Evolutionary conservation across 306 rosid species (phyloP), one percentile per base, ranked within the genome.

Genomic region (Vigna trinervia): DNA sequence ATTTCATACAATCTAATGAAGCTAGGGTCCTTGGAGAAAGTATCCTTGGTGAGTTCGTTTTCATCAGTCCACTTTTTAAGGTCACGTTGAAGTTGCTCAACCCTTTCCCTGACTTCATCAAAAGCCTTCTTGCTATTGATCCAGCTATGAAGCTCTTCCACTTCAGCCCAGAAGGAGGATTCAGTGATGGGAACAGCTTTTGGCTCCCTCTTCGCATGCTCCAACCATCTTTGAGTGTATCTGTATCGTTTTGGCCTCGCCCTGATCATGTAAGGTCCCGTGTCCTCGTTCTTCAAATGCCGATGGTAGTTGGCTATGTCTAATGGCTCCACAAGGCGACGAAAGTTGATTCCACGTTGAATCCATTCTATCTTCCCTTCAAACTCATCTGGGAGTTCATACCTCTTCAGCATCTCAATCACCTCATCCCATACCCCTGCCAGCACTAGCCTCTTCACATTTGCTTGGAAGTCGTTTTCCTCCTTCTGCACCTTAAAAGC

Each of bases 221-320:
- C 98, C 0, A 71, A 69, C 97, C 98, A 95, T 73, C 88, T 83
- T 13, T 92, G 96, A 2, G 81, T 45, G 76, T 78, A 90, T 52
- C 81, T 84, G 61, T 88, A 88, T 0, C 98, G 87, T 12, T 71
- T 92, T 0, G 98, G 96, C 86, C 98, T 84, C 0, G 75, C 95
- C 66, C 15, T 73, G 0, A 2, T 2, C 89, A 83, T 62, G 80
- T 95, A 95, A 14, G 93, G 61, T 32, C 96, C 92, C 0, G 92
- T 75, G 54, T 88, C 97, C 22, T 89, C 92, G 8, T 89, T 12
- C 91, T 81, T 89, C 8, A 61, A 58, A 41, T 90, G 97, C 28
- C 98, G 58, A n/a, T 95, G 86, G 62, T 85, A 95, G 84, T 95
- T 92, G 22, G 97, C 92, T 3, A 95, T 81, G 38, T 92, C 97